Base-by-base conservation (phyloP, 768 basidiomycete species). In the Chlorophyllum brunneum region DNA sequence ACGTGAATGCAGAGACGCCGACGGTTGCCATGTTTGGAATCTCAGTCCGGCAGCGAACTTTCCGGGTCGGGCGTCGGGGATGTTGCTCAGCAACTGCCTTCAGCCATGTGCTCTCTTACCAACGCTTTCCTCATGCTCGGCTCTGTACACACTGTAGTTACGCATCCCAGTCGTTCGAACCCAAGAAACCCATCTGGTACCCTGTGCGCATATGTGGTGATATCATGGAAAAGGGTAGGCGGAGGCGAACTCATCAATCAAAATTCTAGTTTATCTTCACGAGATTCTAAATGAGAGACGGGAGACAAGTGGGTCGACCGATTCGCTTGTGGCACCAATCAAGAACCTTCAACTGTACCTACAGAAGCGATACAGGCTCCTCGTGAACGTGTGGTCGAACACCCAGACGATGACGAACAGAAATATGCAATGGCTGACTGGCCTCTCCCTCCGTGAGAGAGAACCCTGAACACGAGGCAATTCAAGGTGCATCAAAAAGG, bases 381-480 rank as follows among this genome's bases (percentile, higher is more conserved):
- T 31, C 29, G 30, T 26, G 26, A 40, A 48, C 48, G 20, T 39
- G 38, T 8, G n/a, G 26, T 39, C n/a, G 23, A 23, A 18, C 10
- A 48, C 27, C 20, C 22, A 46, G 31, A 34, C 31, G n/a, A 40
- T 40, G 29, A 31, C 30, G 5, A n/a, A 33, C 39, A 18, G 20
- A 34, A 43, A 51, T 45, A 39, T 36, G 16, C 16, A 13, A 11
- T 16, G 20, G 13, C 43, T 37, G 4, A 42, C 50, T 43, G 31
- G 42, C 8, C 42, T 41, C 33, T 42, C 39, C 33, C 22, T 24
- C 45, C 51, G 51, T 52, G 51, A 39, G 51, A 52, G 37, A 52
- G 43, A 52, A 52, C 51, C 51, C 51, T 52, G 26, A 30, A 52
- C 51, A 52, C 29, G 51, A 45, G 51, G 51, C 43, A 31, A 24